phyloP scores from a whole-genome alignment of 805 yeast genomes.

The Cephaloascus albidus region DNA sequence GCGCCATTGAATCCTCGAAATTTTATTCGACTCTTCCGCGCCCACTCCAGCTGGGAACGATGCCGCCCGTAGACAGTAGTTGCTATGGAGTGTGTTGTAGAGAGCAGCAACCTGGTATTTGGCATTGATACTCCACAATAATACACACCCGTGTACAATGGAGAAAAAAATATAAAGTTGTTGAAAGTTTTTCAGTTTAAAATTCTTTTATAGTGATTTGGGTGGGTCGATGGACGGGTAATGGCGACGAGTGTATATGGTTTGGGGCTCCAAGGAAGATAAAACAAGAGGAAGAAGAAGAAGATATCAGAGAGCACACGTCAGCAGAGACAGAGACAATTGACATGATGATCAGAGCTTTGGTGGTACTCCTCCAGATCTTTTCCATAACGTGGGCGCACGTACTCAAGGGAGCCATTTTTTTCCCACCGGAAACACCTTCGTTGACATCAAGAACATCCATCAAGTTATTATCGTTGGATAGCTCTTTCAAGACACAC shows the following conservation, averaged over 20 bases:
- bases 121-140: slow-evolving; percentile 17
- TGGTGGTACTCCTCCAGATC: no score
- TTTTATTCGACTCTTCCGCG: background rate
- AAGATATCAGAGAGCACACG: no score
- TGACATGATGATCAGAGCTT: no score
- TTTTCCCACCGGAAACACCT: background rate
- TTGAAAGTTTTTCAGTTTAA: background rate
- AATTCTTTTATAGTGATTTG: background rate
- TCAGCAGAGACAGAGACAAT: no score
- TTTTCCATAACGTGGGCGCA: no score
- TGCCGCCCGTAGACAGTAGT: slow-evolving; percentile 5
- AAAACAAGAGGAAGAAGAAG: no score
- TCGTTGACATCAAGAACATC: background rate
- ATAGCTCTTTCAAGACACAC: background rate
- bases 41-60: slow-evolving; percentile 23
- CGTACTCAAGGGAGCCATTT: background rate
- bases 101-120: slow-evolving; percentile 12
- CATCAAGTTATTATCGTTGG: background rate
- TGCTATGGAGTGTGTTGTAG: slow-evolving; percentile 16
- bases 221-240: no score
- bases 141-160: slow-evolving; percentile 15
- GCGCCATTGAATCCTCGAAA: slow-evolving; percentile 12
- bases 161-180: slow-evolving; percentile 4
- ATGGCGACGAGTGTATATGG: no score
- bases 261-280: no score